A percentile compares a stretch with the other conserved stretches of the same genome.
Conservation (phyloP, 2,329 filamentous ascomycete genomes). For the Claviceps maximensis region DNA sequence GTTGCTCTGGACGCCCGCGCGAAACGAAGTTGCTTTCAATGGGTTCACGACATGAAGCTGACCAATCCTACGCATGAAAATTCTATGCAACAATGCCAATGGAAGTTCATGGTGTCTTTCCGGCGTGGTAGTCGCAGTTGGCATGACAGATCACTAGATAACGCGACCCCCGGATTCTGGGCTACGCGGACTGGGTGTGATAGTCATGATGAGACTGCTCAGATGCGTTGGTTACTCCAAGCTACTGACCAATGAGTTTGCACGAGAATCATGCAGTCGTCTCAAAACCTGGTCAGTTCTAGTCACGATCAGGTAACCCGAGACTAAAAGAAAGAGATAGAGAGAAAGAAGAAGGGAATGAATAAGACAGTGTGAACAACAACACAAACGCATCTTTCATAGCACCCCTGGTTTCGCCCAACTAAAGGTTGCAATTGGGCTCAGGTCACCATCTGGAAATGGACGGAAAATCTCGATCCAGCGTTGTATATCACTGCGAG, state of each 20-base stretch:
- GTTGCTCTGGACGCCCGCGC: not conserved
- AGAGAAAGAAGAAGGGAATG: not conserved
- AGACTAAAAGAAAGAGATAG: not conserved
- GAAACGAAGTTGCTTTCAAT: not conserved
- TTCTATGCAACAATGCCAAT: not conserved
- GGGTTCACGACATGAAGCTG: not conserved
- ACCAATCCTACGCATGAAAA: not conserved
- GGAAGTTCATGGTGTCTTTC: not conserved
- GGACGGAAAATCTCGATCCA: too few relatives aligned
- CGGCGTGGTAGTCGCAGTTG: not conserved
- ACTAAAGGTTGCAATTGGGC: too few relatives aligned
- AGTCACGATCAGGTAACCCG: not conserved
- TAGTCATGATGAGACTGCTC: not conserved
- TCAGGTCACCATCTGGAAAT: too few relatives aligned
- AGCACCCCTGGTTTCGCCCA: too few relatives aligned
- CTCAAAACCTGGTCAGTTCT: not conserved
- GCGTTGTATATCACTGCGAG: too few relatives aligned
- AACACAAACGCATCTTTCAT: not conserved
- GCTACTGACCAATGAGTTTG: not conserved
- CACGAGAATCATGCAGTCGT: not conserved
- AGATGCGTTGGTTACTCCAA: not conserved
- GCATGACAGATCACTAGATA: not conserved
- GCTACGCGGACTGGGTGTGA: not conserved
- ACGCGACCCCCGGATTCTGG: not conserved
- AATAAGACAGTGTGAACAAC: not conserved